Base-by-base conservation (phyloP, 2,329 filamentous ascomycete genomes). In the Sclerotinia sclerotiorum region DNA sequence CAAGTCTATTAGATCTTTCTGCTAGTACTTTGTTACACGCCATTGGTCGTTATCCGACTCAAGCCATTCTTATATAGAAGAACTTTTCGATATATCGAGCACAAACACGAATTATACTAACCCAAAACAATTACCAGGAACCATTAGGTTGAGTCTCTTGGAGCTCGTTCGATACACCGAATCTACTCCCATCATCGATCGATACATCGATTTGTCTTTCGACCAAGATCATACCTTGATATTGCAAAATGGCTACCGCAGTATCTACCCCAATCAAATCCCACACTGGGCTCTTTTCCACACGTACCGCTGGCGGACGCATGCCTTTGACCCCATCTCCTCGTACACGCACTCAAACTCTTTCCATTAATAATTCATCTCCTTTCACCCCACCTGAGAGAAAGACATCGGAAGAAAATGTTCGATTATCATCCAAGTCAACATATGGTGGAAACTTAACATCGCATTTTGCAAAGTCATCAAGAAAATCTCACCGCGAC, bases 281-380 rank as follows among this genome's bases (percentile, higher is more conserved):
- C 85, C 94, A 97, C 81, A 89, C 91, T 82, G 93, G 93, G 70
- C 87, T 97, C 77, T 97, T 98, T 84, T 93, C 90, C 74, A 88
- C 92, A 74, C 93, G 93, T 79, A 95, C 94, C 79, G 95, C 94
- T 80, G 94, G 94, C 82, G 93, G 94, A 79, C 92, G 95, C 71
- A 94, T 97, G 85, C 94, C 95, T 75, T 83, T 99, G 78, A 97
- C 94, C 5, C 94, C 95, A 44, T 98, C 94, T 69, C 95, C 95
- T 69, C 88, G 89, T 74, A 82, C 84, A 71, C 87, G 88, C 72
- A 83, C 84, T 46, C 81, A 83, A 44, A 83, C 82, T 61, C 80
- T 82, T 67, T 80, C 84, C 17, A 72, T 81, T 73, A 86, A 85
- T 69, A 84, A 86, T 78, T 87, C 88, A 17, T 93, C 91, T n/a